These are phyloP conservation scores for Ophiocordyceps australis DNA, from an alignment of 2,329 filamentous ascomycete species.

Conservation along the genomic window DNA sequence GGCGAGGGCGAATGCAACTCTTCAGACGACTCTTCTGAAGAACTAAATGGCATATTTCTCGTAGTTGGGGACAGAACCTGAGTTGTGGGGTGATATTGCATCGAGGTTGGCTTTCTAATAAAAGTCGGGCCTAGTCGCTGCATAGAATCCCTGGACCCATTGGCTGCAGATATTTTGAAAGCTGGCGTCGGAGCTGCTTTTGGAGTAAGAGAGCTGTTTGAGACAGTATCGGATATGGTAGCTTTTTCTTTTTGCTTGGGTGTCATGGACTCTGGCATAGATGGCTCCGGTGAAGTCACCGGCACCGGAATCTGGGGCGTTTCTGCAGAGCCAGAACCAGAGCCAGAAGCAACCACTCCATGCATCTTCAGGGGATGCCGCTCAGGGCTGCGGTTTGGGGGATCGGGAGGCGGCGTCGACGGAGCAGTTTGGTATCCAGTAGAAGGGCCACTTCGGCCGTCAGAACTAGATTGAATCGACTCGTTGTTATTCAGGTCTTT, in stretches of 20 bases:
- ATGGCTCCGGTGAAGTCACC: background rate
- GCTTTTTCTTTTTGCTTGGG: background rate
- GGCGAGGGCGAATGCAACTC: slow-evolving; percentile 15
- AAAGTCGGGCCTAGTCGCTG: too few relatives aligned
- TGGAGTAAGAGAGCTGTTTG: background rate
- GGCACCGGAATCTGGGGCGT: background rate
- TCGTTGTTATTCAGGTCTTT: slow-evolving; percentile 3
- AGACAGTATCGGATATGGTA: background rate
- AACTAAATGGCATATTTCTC: slow-evolving; percentile 7
- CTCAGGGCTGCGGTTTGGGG: slow-evolving; percentile 11
- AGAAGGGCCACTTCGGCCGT: background rate
- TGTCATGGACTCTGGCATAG: background rate
- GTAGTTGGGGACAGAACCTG: too few relatives aligned
- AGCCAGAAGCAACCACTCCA: slow-evolving; percentile 2
- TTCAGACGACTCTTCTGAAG: slow-evolving; percentile 19
- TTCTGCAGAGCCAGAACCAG: background rate
- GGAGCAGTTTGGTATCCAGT: slow-evolving; percentile 5
- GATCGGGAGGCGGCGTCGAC: slow-evolving; percentile 8
- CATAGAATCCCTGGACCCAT: too few relatives aligned
- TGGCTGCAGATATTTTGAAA: too few relatives aligned
- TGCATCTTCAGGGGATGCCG: slow-evolving; percentile 6
- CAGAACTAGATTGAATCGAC: slow-evolving; percentile 2
- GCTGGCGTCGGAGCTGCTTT: too few relatives aligned
- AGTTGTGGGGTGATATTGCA: too few relatives aligned
- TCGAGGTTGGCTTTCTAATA: too few relatives aligned